These are phyloP conservation scores for Pyrenophora teres DNA, from an alignment of 2,329 filamentous ascomycete genomes.

Conservation along the genomic window DNA sequence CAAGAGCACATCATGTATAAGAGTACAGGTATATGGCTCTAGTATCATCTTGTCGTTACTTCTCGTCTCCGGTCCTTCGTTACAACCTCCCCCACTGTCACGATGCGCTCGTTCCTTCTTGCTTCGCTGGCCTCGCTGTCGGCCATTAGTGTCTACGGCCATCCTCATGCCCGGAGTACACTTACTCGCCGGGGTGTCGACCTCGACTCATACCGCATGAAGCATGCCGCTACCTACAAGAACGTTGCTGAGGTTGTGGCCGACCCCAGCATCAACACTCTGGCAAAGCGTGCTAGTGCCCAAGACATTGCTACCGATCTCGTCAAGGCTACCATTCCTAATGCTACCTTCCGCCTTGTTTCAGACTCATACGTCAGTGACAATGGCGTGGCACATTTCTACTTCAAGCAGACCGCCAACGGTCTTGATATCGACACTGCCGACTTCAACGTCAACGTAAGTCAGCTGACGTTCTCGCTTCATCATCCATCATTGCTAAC, in stretches of 20 bases:
- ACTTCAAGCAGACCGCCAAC: constrained; percentile 64
- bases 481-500: not conserved
- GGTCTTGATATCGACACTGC: constrained; percentile 65
- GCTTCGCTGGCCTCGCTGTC: constrained; percentile 36
- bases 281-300: constrained; percentile 31
- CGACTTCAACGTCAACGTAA: constrained; percentile 65
- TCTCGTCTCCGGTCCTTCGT: constrained; percentile 20
- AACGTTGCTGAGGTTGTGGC: constrained; percentile 25
- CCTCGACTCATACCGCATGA: constrained; percentile 39
- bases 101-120: constrained; percentile 39
- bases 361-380: constrained; percentile 60
- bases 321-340: constrained; percentile 42
- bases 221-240: constrained; percentile 31
- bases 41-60: constrained; percentile 3
- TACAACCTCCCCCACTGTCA: constrained; percentile 20
- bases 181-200: constrained; percentile 34
- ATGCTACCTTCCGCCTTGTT: constrained; percentile 56
- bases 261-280: constrained; percentile 24
- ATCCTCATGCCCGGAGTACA: constrained; percentile 23
- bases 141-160: constrained; percentile 30
- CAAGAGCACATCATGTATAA: constrained; percentile 17
- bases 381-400: constrained; percentile 62
- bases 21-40: constrained; percentile 4
- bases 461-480: constrained; percentile 23
- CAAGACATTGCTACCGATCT: constrained; percentile 41